Evolutionary conservation across 2,329 filamentous ascomycete genomes (phyloP), one percentile per base, ranked within the genome.

Genomic region (Hypoxylon sp.): DNA sequence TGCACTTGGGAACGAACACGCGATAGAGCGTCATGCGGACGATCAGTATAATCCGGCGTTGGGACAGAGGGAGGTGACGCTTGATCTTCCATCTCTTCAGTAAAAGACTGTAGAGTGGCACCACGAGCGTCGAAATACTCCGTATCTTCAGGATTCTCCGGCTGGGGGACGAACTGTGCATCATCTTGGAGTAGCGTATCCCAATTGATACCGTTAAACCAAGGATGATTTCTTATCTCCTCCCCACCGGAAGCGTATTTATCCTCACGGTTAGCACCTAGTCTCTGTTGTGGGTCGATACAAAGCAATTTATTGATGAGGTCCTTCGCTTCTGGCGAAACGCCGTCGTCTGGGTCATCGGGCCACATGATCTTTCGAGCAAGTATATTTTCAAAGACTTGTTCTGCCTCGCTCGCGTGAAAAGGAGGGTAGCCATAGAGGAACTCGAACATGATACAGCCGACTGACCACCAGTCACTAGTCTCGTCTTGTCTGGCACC

Each of bases 391-490:
- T 98, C 93, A 76, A 99, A 99, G 1, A 99, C 96, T 73, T 96
- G 87, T 74, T 99, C 96, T 0, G 96, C 93, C 51, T 94, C 94
- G 19, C 86, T 84, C 0, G 93, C 96, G 78, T 98, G 94, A 79
- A 99, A 99, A 0, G 96, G 96, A 0, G 96, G 96, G 63, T 93
- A 91, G 0, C 96, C 96, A 76, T 93, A 98, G 2, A 99, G 83
- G 72, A 97, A 98, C 76, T 99, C 96, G 75, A 98, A 99, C 80
- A 98, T 83, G 73, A 99, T 98, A 79, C 97, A 99, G 0, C 96
- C 96, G n/a, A 99, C 86, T 21, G 96, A 98, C 96, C 96, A 99
- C 96, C 96, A 99, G 89, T 99, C 96, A 77, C 96, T 98, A 72
- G 95, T 96, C 79, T 98, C 95, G 76, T 99, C 96, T 79, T 99